Conservation (phyloP, 164 flowering plant genomes). For the Echeveria elegans region DNA sequence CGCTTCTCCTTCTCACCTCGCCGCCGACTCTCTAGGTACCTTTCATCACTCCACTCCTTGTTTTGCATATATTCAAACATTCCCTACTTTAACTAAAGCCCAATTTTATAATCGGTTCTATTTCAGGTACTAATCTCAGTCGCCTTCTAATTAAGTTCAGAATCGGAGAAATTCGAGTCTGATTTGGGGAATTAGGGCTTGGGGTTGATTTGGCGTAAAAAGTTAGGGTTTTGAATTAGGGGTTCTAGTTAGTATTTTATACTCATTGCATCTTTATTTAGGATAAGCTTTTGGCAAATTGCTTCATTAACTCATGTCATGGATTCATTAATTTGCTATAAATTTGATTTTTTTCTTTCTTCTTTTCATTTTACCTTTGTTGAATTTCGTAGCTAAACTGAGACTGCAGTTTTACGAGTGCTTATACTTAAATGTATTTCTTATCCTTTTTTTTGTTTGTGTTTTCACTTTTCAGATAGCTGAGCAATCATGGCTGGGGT, state of each 20-base stretch:
- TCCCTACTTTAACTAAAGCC: not conserved
- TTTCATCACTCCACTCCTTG: not conserved
- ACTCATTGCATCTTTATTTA: no score
- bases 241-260: not conserved
- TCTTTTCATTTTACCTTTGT: no score
- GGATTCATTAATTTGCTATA: no score
- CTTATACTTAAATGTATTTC: no score
- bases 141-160: not conserved
- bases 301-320: not conserved
- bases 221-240: not conserved
- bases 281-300: not conserved
- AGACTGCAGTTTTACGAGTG: no score
- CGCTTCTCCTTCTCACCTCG: conserved; percentile 1
- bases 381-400: no score
- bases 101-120: not conserved
- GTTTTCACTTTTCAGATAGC: not conserved
- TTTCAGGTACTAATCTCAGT: not conserved
- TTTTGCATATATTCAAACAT: not conserved
- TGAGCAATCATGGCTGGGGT: conserved; percentile 50
- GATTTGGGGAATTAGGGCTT: not conserved
- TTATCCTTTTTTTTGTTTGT: no score
- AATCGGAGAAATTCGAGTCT: not conserved
- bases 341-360: no score
- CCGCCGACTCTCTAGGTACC: not conserved
- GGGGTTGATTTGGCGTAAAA: no score